These are phyloP conservation scores for Salvia rosmarinus DNA, from an alignment of 257 asterid genomes.

Conservation along the genomic window DNA sequence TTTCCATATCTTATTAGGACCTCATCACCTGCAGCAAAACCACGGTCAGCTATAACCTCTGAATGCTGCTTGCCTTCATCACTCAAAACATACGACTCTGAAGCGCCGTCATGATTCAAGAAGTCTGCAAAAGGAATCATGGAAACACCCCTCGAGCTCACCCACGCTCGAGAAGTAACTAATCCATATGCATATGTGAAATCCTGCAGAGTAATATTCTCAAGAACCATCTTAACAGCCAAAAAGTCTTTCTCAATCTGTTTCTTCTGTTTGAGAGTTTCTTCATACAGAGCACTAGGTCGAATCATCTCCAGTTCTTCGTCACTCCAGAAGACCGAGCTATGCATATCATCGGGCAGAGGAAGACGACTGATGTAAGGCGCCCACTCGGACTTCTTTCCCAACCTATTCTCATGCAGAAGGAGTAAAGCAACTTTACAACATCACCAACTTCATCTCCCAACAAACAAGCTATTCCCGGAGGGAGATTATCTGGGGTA, in stretches of 20 bases:
- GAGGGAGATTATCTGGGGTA: slow-evolving; percentile 72
- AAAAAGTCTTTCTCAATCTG: slow-evolving; percentile 57
- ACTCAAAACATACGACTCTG: slow-evolving; percentile 57
- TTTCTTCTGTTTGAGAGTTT: slow-evolving; percentile 64
- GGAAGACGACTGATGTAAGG: slow-evolving; percentile 73
- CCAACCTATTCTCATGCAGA: slow-evolving; percentile 61
- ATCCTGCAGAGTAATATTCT: slow-evolving; percentile 49
- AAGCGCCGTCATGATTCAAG: slow-evolving; percentile 66
- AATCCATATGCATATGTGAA: slow-evolving; percentile 69
- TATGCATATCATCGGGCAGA: slow-evolving; percentile 58
- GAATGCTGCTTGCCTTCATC: slow-evolving; percentile 58
- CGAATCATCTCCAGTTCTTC: slow-evolving; percentile 70
- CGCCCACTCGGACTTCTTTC: slow-evolving; percentile 71
- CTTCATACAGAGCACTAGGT: slow-evolving; percentile 54
- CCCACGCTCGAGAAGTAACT: slow-evolving; percentile 92
- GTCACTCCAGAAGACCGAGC: slow-evolving; percentile 73
- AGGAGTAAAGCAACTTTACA: slow-evolving; percentile 74
- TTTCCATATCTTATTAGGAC: slow-evolving; percentile 74
- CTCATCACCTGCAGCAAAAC: slow-evolving; percentile 76
- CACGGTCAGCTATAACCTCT: slow-evolving; percentile 77
- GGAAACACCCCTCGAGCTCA: slow-evolving; percentile 70
- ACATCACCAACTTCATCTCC: slow-evolving; percentile 64
- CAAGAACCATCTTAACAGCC: slow-evolving; percentile 51
- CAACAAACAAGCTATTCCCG: slow-evolving; percentile 45
- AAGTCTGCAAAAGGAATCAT: slow-evolving; percentile 94